phyloP scores from a whole-genome alignment of 345 rosid genomes.

The Tarenaya hassleriana region DNA sequence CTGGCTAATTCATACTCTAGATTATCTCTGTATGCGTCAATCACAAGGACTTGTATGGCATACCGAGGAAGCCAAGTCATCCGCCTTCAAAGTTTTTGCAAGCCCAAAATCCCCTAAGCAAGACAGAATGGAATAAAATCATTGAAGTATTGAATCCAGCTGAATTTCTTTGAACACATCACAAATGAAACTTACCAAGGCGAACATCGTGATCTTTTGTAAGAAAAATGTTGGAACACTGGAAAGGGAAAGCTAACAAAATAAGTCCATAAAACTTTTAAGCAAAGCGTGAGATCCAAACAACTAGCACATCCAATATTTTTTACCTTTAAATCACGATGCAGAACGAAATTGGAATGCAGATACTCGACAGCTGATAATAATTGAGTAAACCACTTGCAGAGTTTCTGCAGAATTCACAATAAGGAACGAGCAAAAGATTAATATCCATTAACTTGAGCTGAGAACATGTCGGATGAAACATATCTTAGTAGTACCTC shows the following conservation, averaged over 20 bases:
- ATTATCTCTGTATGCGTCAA: not conserved
- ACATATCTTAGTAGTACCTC: conserved; percentile 43
- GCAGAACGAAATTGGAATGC: conserved; percentile 92
- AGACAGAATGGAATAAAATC: conserved; percentile 20
- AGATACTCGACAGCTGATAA: conserved; percentile 89
- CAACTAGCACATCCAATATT: conserved; percentile 11
- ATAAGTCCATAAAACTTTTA: conserved; percentile 29
- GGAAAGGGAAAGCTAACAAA: conserved; percentile 22
- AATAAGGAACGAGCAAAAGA: conserved; percentile 12
- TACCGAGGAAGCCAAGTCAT: conserved; percentile 96
- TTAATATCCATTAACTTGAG: not conserved
- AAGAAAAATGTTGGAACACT: conserved; percentile 98
- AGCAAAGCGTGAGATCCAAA: conserved; percentile 16
- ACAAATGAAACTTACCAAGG: conserved; percentile 54
- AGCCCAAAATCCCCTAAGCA: conserved; percentile 92
- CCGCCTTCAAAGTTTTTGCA: conserved; percentile 90
- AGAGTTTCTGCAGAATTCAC: conserved; percentile 57
- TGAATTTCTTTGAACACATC: not conserved
- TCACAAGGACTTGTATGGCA: conserved; percentile 24
- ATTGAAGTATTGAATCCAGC: not conserved
- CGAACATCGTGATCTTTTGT: conserved; percentile 94
- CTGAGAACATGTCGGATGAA: conserved; percentile 5
- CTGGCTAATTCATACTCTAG: conserved; percentile 11
- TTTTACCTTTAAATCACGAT: conserved; percentile 90
- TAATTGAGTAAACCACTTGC: conserved; percentile 95